These are phyloP conservation scores for Acrodontium crateriforme DNA, from an alignment of 2,329 filamentous ascomycete species.

Conservation along the genomic window DNA sequence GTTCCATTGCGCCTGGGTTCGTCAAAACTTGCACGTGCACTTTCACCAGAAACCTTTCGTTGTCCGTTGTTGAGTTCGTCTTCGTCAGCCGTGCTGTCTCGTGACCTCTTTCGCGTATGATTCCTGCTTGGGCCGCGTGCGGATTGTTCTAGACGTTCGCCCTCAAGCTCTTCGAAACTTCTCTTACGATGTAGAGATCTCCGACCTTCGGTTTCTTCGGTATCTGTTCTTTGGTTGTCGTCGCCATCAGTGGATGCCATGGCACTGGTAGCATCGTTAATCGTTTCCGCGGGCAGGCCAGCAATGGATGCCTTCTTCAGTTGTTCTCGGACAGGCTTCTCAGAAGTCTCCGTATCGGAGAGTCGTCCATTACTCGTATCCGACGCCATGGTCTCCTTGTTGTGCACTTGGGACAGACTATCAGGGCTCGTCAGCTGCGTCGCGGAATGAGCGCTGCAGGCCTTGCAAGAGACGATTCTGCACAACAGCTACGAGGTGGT, in stretches of 20 bases:
- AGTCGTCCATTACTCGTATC: constrained; percentile 9
- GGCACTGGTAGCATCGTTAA: background rate
- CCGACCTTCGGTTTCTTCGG: no score
- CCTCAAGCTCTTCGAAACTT: constrained; percentile 32
- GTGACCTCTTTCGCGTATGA: constrained; percentile 34
- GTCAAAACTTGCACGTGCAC: constrained; percentile 14
- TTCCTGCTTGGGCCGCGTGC: constrained; percentile 23
- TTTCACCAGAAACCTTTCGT: constrained; percentile 22
- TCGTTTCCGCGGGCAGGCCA: constrained; percentile 12
- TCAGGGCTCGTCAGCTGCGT: no score
- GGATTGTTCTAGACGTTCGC: constrained; percentile 21
- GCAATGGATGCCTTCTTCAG: constrained; percentile 49
- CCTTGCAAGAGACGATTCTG: no score
- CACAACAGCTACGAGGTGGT: no score
- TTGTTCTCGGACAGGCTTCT: constrained; percentile 46
- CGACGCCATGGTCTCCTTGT: no score
- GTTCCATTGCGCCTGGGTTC: constrained; percentile 3
- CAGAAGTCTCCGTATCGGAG: constrained; percentile 34
- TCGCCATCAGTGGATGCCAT: constrained; percentile 4
- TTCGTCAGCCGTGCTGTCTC: constrained; percentile 27
- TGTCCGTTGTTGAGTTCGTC: constrained; percentile 19
- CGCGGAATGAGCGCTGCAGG: no score
- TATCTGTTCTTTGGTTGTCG: constrained; percentile 2
- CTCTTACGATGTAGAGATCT: no score
- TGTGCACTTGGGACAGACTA: no score